These are phyloP conservation scores for Cicer yamashitae DNA, from an alignment of 306 rosid species.

Conservation along the genomic window DNA sequence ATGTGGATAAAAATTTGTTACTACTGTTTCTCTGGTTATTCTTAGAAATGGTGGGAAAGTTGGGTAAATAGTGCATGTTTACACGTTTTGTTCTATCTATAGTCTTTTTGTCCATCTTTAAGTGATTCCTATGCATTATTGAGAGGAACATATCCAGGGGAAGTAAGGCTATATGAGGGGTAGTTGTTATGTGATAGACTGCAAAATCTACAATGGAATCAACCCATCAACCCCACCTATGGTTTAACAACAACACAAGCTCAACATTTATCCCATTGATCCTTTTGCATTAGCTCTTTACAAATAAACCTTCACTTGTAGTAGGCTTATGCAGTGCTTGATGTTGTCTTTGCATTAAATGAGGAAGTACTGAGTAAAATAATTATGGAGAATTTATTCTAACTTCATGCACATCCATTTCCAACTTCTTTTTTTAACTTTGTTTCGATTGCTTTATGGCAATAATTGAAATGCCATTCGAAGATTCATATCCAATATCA, in stretches of 20 bases:
- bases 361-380: slow-evolving; percentile 2
- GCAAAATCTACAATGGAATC: slow-evolving; percentile 55
- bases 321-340: slow-evolving; percentile 39
- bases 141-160: slow-evolving; percentile 63
- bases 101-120: slow-evolving; percentile 60
- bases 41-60: slow-evolving; percentile 44
- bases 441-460: slow-evolving; percentile 54
- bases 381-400: slow-evolving; percentile 60
- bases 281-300: slow-evolving; percentile 35
- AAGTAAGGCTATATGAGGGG: slow-evolving; percentile 74
- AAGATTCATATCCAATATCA: slow-evolving; percentile 64
- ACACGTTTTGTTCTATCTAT: slow-evolving; percentile 42
- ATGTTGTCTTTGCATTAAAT: slow-evolving; percentile 42
- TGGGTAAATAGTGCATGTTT: slow-evolving; percentile 50
- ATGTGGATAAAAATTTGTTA: slow-evolving; percentile 35
- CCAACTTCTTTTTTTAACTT: slow-evolving; percentile 46
- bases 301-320: slow-evolving; percentile 60
- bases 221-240: slow-evolving; percentile 49
- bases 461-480: slow-evolving; percentile 90
- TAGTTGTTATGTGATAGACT: slow-evolving; percentile 62
- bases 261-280: slow-evolving; percentile 11
- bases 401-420: slow-evolving; percentile 54
- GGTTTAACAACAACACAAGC: slow-evolving; percentile 42
- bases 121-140: slow-evolving; percentile 87
- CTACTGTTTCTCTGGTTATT: slow-evolving; percentile 35